Percentiles rank a stretch among this genome's conserved stretches.
phyloP scores from a whole-genome alignment of 805 yeast genomes.

The Candida lessepsii region DNA sequence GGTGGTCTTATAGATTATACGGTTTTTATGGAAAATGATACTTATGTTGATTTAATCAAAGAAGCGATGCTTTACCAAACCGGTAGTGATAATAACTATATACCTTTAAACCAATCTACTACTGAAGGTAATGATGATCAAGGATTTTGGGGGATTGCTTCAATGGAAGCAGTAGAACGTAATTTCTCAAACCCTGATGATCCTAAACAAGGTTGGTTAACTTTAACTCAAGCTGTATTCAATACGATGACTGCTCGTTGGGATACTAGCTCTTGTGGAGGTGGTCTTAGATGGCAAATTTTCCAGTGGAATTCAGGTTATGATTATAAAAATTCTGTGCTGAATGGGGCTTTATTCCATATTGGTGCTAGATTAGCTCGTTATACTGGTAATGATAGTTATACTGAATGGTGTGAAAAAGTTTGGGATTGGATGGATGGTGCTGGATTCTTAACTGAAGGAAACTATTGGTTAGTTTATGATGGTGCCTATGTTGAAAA shows the following conservation, averaged over 20 bases:
- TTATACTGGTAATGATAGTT: constrained; percentile 38
- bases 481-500: constrained; percentile 66
- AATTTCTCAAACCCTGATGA: constrained; percentile 62
- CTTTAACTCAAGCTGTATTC: constrained; percentile 42
- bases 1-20: constrained; percentile 82
- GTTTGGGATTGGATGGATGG: constrained; percentile 47
- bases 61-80: constrained; percentile 70
- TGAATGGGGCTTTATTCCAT: constrained; percentile 45
- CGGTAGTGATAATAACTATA: constrained; percentile 65
- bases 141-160: constrained; percentile 95
- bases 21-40: constrained; percentile 64
- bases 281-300: constrained; percentile 49
- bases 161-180: constrained; percentile 87
- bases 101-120: constrained; percentile 83
- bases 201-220: constrained; percentile 36
- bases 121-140: constrained; percentile 99
- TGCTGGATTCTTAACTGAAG: constrained; percentile 43
- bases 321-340: constrained; percentile 44
- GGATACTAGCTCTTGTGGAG: constrained; percentile 38
- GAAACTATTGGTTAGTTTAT: constrained; percentile 52
- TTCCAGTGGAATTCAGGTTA: constrained; percentile 49
- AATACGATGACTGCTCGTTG: constrained; percentile 47
- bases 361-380: constrained; percentile 45
- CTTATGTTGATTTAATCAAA: constrained; percentile 58
- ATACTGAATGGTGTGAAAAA: constrained; percentile 41